Conservation (phyloP, 2,329 filamentous ascomycete genomes). For the Zasmidium cellare region DNA sequence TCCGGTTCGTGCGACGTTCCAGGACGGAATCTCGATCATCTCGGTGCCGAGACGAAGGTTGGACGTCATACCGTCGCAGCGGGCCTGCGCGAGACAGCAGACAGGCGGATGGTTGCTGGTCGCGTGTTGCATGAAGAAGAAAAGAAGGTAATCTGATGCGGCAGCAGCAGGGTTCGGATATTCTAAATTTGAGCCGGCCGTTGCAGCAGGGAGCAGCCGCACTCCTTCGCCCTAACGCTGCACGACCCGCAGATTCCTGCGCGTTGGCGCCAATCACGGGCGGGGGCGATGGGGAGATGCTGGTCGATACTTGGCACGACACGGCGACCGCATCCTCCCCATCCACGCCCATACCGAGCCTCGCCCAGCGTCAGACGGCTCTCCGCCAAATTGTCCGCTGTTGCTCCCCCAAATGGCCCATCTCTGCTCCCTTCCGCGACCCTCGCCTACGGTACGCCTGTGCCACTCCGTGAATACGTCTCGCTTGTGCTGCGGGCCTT, state of each 20-base stretch:
- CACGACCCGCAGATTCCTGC: no score
- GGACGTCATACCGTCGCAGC: background rate
- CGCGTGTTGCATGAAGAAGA: background rate
- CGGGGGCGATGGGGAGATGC: no score
- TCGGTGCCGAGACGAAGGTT: background rate
- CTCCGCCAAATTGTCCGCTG: background rate
- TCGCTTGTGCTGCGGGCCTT: no score
- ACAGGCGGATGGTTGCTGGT: background rate
- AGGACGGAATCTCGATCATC: background rate
- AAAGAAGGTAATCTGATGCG: no score
- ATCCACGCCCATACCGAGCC: background rate
- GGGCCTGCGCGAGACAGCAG: background rate
- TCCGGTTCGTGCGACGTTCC: no score
- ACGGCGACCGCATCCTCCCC: no score
- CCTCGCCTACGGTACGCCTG: background rate
- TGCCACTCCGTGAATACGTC: background rate
- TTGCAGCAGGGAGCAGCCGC: background rate
- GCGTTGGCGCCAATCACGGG: no score
- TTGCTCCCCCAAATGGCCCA: no score
- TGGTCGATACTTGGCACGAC: no score
- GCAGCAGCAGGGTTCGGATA: background rate
- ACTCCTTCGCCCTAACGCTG: background rate
- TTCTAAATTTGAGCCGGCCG: background rate
- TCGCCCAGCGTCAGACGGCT: background rate
- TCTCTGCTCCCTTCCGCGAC: no score